These are phyloP conservation scores for Agapanthus africanus DNA, from an alignment of 106 monocot genomes.

Conservation along the genomic window DNA sequence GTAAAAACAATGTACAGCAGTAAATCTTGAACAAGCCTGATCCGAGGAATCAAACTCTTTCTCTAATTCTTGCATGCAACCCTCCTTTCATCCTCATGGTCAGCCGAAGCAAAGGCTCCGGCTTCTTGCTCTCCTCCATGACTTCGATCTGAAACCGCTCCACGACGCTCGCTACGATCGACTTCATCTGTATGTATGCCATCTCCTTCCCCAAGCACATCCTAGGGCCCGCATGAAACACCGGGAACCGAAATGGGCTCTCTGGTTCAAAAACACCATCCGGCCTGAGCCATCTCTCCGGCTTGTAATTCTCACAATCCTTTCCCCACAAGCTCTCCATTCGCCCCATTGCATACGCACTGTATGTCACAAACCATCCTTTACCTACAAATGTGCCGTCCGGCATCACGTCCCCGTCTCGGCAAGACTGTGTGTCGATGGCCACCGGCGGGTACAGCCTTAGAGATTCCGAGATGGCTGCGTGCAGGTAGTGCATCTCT, in stretches of 20 bases:
- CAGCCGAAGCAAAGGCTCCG: no score
- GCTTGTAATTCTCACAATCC: no score
- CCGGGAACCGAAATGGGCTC: not conserved
- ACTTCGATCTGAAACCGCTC: constrained; percentile 2
- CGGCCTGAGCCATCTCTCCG: constrained; percentile 40
- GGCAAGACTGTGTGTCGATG: constrained; percentile 11
- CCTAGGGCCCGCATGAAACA: not conserved
- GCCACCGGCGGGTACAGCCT: constrained; percentile 42
- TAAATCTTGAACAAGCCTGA: no score
- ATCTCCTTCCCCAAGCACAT: constrained; percentile 13
- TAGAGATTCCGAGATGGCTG: constrained; percentile 51
- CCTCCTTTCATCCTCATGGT: constrained; percentile 4
- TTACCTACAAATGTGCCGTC: constrained; percentile 27
- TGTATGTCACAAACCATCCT: not conserved
- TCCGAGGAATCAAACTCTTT: no score
- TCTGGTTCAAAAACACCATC: not conserved
- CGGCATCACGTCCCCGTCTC: constrained; percentile 23
- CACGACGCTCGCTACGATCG: not conserved
- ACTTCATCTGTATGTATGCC: constrained; percentile 9
- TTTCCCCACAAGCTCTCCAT: not conserved
- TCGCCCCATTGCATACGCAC: not conserved
- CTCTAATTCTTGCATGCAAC: not conserved
- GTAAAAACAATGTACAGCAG: no score
- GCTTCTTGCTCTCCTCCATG: not conserved
- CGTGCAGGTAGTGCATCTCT: constrained; percentile 57